phyloP scores from a whole-genome alignment of 345 rosid genomes.

The Cardamine occulta region DNA sequence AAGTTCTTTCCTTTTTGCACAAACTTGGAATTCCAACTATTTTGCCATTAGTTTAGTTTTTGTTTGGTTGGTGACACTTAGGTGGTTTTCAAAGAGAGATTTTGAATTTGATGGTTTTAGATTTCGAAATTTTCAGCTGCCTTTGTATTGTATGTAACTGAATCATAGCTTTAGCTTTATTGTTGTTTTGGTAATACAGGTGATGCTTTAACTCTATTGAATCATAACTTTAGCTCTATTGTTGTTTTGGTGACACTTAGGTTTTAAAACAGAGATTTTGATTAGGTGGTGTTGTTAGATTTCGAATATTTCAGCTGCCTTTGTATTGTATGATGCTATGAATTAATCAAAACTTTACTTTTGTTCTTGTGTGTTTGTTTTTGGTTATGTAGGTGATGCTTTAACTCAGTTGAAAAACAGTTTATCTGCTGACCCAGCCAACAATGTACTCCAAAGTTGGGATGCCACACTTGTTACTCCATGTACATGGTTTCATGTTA shows the following conservation, averaged over 20 bases:
- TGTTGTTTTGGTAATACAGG: not conserved
- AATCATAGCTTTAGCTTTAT: not conserved
- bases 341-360: not conserved
- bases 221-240: no score
- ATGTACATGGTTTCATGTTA: conserved; percentile 87
- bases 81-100: not conserved
- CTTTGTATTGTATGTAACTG: not conserved
- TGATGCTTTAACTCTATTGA: not conserved
- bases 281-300: no score
- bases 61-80: not conserved
- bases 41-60: not conserved
- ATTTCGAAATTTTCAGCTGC: not conserved
- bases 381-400: conserved; percentile 62
- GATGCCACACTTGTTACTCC: conserved; percentile 77
- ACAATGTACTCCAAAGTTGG: conserved; percentile 80
- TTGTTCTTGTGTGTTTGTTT: not conserved
- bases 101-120: not conserved
- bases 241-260: no score
- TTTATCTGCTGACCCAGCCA: conserved; percentile 56
- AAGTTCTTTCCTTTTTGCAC: not conserved
- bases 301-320: not conserved
- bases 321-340: not conserved
- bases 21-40: not conserved
- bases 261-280: no score
- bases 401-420: conserved; percentile 60